Percentiles rank a stretch among this genome's conserved stretches.
These are phyloP conservation scores for Clonostachys sp. DNA, from an alignment of 2,329 filamentous ascomycete genomes.

Conservation along the genomic window DNA sequence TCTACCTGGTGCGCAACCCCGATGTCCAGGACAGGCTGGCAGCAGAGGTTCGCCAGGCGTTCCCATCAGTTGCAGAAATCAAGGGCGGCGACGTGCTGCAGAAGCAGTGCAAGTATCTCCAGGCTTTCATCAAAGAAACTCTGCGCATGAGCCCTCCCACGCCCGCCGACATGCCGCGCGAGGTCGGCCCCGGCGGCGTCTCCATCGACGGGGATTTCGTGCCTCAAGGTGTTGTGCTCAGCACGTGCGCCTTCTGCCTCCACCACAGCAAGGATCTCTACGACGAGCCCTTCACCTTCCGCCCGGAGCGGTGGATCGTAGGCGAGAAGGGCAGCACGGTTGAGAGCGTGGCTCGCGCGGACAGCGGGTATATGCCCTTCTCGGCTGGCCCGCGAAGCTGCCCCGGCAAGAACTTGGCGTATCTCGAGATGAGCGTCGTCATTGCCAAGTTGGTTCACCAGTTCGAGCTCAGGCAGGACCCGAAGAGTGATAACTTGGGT, in stretches of 20 bases:
- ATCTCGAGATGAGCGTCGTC: constrained; percentile 61
- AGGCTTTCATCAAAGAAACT: constrained; percentile 28
- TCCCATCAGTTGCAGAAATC: constrained; percentile 16
- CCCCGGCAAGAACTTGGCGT: constrained; percentile 66
- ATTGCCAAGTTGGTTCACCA: constrained; percentile 55
- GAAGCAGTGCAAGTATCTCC: constrained; percentile 37
- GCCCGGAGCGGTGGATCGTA: constrained; percentile 62
- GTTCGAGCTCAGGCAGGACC: constrained; percentile 53
- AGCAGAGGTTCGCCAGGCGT: background rate
- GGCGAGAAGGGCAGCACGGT: constrained; percentile 42
- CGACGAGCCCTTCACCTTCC: constrained; percentile 51
- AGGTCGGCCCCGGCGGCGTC: constrained; percentile 50
- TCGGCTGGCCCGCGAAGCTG: constrained; percentile 65
- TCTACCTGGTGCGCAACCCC: background rate
- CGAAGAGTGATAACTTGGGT: constrained; percentile 42
- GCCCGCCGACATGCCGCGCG: constrained; percentile 47
- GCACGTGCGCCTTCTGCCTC: constrained; percentile 61
- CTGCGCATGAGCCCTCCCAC: constrained; percentile 30
- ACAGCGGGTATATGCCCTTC: constrained; percentile 71
- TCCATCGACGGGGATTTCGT: constrained; percentile 46
- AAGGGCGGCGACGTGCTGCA: constrained; percentile 18
- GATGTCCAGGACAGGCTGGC: background rate
- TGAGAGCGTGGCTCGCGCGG: constrained; percentile 48
- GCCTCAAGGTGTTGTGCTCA: constrained; percentile 56
- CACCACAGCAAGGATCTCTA: constrained; percentile 64